Evolutionary conservation across 179 eudicot species (phyloP).

Genomic region (Spergularia azorica): DNA sequence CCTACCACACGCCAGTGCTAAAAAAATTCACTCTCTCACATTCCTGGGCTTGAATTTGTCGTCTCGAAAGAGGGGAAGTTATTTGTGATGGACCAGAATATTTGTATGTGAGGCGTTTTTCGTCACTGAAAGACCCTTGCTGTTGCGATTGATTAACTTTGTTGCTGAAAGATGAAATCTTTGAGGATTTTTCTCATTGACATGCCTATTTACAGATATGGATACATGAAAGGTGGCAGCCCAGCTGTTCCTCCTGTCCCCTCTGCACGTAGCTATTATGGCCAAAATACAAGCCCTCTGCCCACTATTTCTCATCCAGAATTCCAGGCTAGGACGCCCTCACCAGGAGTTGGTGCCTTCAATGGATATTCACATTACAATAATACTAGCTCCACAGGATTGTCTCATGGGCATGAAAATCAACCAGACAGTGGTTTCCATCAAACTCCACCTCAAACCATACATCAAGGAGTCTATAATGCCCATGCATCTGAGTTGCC

Average conservation of each 20-base stretch:
- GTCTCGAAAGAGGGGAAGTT: neutral
- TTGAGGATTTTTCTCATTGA: neutral
- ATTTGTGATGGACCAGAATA: no score
- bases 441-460: conserved; percentile 15
- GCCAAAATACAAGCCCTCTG: conserved; percentile 6
- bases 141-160: neutral
- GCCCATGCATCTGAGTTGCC: conserved; percentile 9
- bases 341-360: conserved; percentile 10
- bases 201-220: conserved; percentile 22
- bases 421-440: conserved; percentile 19
- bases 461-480: conserved; percentile 12
- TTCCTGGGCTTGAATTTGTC: neutral
- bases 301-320: conserved; percentile 4
- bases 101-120: neutral
- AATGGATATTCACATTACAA: neutral
- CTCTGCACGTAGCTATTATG: conserved; percentile 24
- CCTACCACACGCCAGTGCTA: neutral
- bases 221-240: neutral
- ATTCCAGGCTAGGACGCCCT: conserved; percentile 17
- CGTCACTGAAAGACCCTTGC: neutral
- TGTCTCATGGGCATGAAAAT: conserved; percentile 21
- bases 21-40: neutral
- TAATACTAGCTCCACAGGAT: conserved; percentile 5
- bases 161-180: neutral
- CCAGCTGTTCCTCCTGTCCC: conserved; percentile 10